These are phyloP conservation scores for Sporothrix inflata DNA, from an alignment of 2,329 filamentous ascomycete species.

Conservation along the genomic window DNA sequence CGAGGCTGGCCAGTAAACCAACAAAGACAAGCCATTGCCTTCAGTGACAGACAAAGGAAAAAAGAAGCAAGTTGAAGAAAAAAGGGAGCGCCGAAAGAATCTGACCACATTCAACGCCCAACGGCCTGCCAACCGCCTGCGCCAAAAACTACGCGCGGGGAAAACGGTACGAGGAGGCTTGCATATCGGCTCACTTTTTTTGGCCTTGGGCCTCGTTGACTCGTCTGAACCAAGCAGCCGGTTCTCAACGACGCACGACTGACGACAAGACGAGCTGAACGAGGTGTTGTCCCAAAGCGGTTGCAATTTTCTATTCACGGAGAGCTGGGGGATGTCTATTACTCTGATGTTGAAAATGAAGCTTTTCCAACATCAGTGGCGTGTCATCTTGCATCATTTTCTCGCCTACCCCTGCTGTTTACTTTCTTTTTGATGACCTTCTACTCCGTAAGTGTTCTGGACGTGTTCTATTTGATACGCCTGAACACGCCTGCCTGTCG, in stretches of 20 bases:
- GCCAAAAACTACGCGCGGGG: neutral
- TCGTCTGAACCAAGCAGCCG: neutral
- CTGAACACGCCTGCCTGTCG: neutral
- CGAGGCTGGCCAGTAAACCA: neutral
- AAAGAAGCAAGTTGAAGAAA: neutral
- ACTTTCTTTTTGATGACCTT: slow-evolving; percentile 4
- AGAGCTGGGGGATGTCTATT: neutral
- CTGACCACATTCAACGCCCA: neutral
- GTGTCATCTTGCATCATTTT: slow-evolving; percentile 3
- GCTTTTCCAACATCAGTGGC: slow-evolving; percentile 9
- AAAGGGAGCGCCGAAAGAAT: neutral
- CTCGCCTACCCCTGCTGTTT: slow-evolving; percentile 14
- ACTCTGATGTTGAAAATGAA: neutral
- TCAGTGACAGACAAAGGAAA: neutral
- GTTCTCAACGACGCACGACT: neutral
- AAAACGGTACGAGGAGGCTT: slow-evolving; percentile 1
- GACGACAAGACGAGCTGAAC: neutral
- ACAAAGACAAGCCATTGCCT: no score
- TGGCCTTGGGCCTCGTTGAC: neutral
- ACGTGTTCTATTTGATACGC: neutral
- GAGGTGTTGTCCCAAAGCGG: neutral
- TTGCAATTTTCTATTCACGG: neutral
- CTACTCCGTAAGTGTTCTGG: neutral
- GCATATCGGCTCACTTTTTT: slow-evolving; percentile 7
- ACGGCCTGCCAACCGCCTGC: neutral